These are phyloP conservation scores for Boletales sp. DNA, from an alignment of 768 basidiomycete genomes.

Conservation along the genomic window DNA sequence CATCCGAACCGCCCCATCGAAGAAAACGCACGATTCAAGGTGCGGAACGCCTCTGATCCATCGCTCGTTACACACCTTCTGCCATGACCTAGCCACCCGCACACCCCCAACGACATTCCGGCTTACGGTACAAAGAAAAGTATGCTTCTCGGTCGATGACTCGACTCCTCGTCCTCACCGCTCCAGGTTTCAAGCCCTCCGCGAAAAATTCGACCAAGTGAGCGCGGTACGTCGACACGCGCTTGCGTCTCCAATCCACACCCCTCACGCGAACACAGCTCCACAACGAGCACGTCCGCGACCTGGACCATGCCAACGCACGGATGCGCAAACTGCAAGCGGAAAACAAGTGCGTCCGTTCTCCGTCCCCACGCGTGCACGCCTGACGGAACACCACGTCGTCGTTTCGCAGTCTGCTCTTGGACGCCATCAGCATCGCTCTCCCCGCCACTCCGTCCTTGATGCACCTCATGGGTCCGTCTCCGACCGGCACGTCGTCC, in stretches of 20 bases:
- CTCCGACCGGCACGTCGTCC: slow-evolving; percentile 20
- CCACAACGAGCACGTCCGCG: slow-evolving; percentile 24
- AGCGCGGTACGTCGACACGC: slow-evolving; percentile 21
- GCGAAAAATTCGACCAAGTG: slow-evolving; percentile 33
- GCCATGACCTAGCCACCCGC: slow-evolving; percentile 8
- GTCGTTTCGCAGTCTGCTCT: slow-evolving; percentile 24
- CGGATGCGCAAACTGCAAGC: slow-evolving; percentile 29
- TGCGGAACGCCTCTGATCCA: neutral
- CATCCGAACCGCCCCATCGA: slow-evolving; percentile 10
- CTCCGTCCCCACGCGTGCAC: neutral
- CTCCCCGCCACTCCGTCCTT: slow-evolving; percentile 31
- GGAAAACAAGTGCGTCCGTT: slow-evolving; percentile 29
- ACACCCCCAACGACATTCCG: slow-evolving; percentile 12
- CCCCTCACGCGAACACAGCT: slow-evolving; percentile 3
- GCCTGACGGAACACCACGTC: neutral
- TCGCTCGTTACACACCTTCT: too few species aligned
- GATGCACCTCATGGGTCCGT: slow-evolving; percentile 29
- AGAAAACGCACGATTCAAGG: slow-evolving; percentile 25
- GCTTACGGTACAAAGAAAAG: slow-evolving; percentile 32
- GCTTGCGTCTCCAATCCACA: neutral
- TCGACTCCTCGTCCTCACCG: neutral
- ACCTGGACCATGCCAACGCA: slow-evolving; percentile 25
- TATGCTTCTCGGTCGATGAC: neutral
- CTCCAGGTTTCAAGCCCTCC: slow-evolving; percentile 26
- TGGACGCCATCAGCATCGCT: slow-evolving; percentile 32